A percentile compares a stretch with the other conserved stretches of the same genome.
Evolutionary conservation across 2,329 filamentous ascomycete genomes (phyloP).

Genomic region (Alternaria atra): DNA sequence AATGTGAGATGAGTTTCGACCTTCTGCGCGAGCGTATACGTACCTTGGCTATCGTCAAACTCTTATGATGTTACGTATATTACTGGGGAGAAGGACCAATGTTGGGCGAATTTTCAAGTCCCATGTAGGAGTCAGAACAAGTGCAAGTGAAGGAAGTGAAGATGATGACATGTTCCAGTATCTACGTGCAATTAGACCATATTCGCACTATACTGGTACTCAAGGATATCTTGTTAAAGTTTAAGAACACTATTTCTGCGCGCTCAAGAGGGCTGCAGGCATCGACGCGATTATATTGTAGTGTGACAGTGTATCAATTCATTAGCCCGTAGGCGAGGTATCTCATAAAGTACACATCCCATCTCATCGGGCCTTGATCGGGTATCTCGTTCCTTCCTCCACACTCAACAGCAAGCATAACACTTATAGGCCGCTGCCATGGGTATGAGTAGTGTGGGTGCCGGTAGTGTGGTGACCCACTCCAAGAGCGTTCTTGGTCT

Average conservation of each 20-base stretch:
- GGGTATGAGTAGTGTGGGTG: slow-evolving; percentile 11
- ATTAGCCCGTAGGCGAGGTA: slow-evolving; percentile 32
- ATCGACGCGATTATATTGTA: not conserved
- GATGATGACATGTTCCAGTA: too few relatives aligned
- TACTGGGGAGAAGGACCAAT: not conserved
- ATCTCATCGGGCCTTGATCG: slow-evolving; percentile 23
- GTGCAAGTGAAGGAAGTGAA: too few relatives aligned
- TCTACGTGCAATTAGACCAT: not conserved
- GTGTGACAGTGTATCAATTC: slow-evolving; percentile 11
- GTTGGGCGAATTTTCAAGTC: not conserved
- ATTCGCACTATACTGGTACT: too few relatives aligned
- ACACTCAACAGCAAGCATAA: not conserved
- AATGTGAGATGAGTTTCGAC: not conserved
- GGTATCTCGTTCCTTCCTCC: slow-evolving; percentile 1
- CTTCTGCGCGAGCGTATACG: not conserved
- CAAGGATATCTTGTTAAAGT: not conserved
- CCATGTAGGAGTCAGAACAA: not conserved
- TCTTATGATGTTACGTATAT: not conserved
- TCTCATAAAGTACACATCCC: slow-evolving; percentile 22
- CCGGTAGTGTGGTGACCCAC: slow-evolving; percentile 53
- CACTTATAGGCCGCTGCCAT: slow-evolving; percentile 2
- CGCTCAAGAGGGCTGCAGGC: not conserved
- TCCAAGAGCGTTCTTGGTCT: slow-evolving; percentile 60
- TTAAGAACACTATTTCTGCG: not conserved
- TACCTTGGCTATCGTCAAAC: not conserved